Conservation (phyloP, 371 early-diverging fungal species). For the Lichtheimia hyalospora region DNA sequence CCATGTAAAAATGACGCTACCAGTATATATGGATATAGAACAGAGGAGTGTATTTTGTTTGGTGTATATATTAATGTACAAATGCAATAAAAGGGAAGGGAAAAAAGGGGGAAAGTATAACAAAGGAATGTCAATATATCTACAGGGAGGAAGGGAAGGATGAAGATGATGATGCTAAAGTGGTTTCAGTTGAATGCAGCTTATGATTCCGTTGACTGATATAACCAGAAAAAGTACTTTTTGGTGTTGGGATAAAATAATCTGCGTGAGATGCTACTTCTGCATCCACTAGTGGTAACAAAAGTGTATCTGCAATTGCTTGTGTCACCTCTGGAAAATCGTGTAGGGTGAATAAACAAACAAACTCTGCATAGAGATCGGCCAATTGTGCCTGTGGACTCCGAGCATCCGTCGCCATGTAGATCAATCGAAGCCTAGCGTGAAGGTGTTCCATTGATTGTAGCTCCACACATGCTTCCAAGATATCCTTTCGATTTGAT, state of each 20-base stretch:
- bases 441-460: slow-evolving; percentile 9
- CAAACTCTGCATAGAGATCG: slow-evolving; percentile 29
- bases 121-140: neutral
- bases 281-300: slow-evolving; percentile 48
- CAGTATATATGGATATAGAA: no score
- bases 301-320: neutral
- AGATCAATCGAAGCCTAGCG: slow-evolving; percentile 24
- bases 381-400: slow-evolving; percentile 22
- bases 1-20: no score
- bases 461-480: slow-evolving; percentile 8
- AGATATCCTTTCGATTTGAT: neutral
- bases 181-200: neutral
- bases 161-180: neutral
- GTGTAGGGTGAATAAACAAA: slow-evolving; percentile 40
- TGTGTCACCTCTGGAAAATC: slow-evolving; percentile 24
- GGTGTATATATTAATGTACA: neutral
- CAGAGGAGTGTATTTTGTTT: no score
- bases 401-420: slow-evolving; percentile 44
- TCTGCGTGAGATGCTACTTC: slow-evolving; percentile 42
- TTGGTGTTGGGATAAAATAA: slow-evolving; percentile 41
- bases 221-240: slow-evolving; percentile 48
- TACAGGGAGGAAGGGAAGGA: neutral
- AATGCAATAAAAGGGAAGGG: no score
- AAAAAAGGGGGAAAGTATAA: neutral
- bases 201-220: slow-evolving; percentile 26